These are phyloP conservation scores for Myxozyma mucilagina DNA, from an alignment of 805 yeast species.

Conservation along the genomic window DNA sequence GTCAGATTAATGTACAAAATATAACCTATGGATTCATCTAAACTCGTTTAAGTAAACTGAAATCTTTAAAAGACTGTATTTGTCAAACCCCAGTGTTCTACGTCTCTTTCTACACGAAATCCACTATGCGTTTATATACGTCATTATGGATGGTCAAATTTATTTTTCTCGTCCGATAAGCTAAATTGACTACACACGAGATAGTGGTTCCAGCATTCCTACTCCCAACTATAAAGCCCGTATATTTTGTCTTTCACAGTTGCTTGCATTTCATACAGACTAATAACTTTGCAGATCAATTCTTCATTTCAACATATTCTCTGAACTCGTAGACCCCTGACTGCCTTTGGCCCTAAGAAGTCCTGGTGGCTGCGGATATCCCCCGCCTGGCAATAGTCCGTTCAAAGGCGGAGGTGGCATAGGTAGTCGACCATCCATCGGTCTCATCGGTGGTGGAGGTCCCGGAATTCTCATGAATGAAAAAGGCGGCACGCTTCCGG, in stretches of 20 bases:
- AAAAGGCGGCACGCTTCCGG: slow-evolving; percentile 6
- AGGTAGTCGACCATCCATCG: slow-evolving; percentile 6
- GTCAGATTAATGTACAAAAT: slow-evolving; percentile 12
- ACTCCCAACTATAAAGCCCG: too few relatives aligned
- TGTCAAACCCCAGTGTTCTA: too few relatives aligned
- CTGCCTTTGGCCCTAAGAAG: not conserved
- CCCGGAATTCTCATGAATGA: slow-evolving; percentile 22
- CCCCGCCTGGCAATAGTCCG: not conserved
- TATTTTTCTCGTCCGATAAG: too few relatives aligned
- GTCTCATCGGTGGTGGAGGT: slow-evolving; percentile 23
- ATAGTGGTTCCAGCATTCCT: not conserved
- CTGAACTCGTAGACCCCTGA: not conserved
- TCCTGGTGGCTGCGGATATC: not conserved
- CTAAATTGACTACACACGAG: too few relatives aligned
- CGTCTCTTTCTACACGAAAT: not conserved
- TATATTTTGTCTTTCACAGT: not conserved
- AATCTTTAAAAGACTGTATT: not conserved
- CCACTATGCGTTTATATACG: not conserved
- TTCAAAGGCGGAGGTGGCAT: slow-evolving; percentile 10
- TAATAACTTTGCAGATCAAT: too few relatives aligned
- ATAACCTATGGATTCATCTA: not conserved
- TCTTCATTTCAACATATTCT: not conserved
- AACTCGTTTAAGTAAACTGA: not conserved
- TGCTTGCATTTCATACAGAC: too few relatives aligned
- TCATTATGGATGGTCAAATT: not conserved